A percentile compares a stretch with the other conserved stretches of the same genome.
phyloP scores from a whole-genome alignment of 805 yeast species.

The Myxozyma geophila region DNA sequence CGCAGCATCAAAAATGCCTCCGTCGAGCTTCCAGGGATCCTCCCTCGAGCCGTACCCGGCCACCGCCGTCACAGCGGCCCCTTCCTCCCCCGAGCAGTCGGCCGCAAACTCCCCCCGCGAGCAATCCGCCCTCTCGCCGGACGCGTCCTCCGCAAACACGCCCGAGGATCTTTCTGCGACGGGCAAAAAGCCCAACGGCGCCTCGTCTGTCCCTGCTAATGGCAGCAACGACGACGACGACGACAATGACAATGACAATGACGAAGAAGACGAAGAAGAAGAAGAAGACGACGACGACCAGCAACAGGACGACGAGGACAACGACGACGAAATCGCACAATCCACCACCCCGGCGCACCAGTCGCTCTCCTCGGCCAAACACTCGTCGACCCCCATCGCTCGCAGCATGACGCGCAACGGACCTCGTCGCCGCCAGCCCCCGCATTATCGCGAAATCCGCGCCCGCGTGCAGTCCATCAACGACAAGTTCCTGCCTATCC shows the following conservation, averaged over 20 bases:
- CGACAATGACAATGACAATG: slow-evolving; percentile 1
- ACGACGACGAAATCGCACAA: not conserved
- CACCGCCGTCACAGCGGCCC: not conserved
- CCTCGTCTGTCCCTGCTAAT: not conserved
- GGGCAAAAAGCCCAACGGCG: not conserved
- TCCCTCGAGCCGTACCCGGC: not conserved
- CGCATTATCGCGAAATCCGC: slow-evolving; percentile 28
- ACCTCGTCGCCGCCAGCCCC: slow-evolving; percentile 34
- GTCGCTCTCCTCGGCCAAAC: not conserved
- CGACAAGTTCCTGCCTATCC: slow-evolving; percentile 34
- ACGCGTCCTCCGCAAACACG: slow-evolving; percentile 2
- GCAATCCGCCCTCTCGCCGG: not conserved
- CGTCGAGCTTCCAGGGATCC: not conserved
- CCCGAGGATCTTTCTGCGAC: slow-evolving; percentile 2
- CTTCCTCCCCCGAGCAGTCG: not conserved
- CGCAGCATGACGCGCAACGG: slow-evolving; percentile 10
- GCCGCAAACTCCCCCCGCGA: not conserved
- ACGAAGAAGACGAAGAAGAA: not conserved
- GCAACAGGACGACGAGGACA: slow-evolving; percentile 5
- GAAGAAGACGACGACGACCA: slow-evolving; percentile 13
- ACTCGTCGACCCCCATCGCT: slow-evolving; percentile 9
- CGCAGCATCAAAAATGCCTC: not conserved
- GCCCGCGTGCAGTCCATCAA: slow-evolving; percentile 24
- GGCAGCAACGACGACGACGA: not conserved
- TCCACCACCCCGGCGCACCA: slow-evolving; percentile 4